Conservation (phyloP, 441 rosid species). For the Gossypium schwendimanii region DNA sequence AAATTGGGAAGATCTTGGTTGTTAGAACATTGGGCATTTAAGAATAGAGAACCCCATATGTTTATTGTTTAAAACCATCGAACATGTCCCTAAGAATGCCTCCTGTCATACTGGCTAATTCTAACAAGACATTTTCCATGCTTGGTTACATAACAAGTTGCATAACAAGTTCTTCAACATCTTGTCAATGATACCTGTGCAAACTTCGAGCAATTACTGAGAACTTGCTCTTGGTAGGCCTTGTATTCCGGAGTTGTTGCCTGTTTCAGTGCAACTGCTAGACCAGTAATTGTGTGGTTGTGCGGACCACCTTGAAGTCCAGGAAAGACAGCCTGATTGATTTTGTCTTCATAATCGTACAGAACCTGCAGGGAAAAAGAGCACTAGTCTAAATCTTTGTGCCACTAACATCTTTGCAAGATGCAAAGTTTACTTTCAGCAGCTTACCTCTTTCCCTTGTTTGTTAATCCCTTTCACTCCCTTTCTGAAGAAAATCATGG, state of each 20-base stretch:
- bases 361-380: slow-evolving; percentile 47
- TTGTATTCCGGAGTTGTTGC: slow-evolving; percentile 76
- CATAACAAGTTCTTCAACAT: slow-evolving; percentile 5
- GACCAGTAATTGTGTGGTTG: slow-evolving; percentile 89
- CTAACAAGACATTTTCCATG: background rate
- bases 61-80: background rate
- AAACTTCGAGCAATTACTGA: slow-evolving; percentile 66
- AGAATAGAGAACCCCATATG: background rate
- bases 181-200: slow-evolving; percentile 52
- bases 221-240: slow-evolving; percentile 92
- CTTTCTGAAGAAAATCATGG: slow-evolving; percentile 94
- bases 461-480: slow-evolving; percentile 88
- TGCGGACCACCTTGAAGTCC: slow-evolving; percentile 99
- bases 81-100: background rate
- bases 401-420: slow-evolving; percentile 6
- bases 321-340: slow-evolving; percentile 94
- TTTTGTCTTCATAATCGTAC: slow-evolving; percentile 90
- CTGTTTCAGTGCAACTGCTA: slow-evolving; percentile 95
- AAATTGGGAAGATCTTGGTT: slow-evolving; percentile 13
- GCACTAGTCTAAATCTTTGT: slow-evolving; percentile 6
- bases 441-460: slow-evolving; percentile 84
- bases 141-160: slow-evolving; percentile 10
- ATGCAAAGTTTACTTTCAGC: background rate
- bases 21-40: background rate
- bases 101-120: background rate